Base-by-base conservation (phyloP, 169 alveolate genomes). In the Babesia gibsoni region DNA sequence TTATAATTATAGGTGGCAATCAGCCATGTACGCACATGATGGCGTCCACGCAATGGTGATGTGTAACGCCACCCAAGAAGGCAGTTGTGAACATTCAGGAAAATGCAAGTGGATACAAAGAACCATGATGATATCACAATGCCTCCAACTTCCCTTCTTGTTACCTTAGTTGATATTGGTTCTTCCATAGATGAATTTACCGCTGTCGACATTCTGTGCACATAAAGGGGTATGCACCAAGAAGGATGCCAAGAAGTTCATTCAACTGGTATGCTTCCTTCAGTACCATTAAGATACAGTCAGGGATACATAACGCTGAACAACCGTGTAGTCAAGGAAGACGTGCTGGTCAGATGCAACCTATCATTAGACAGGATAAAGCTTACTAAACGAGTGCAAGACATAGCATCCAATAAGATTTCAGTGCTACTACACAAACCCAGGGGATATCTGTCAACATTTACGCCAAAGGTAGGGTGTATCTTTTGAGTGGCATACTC, bases 401-500 rank as follows among this genome's bases (percentile, higher is more conserved):
- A 16, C 22, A 23, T 56, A 0, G 57, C 37, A 14, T 30, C 63
- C 10, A 45, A 42, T 59, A 69, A 69, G 73, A 42, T 79, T 7
- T 27, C 83, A 9, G 66, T 79, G 6, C 23, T 79, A 12, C 33
- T 79, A 30, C 88, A 79, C 66, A 79, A 79, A 46, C 88, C 88
- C 12, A 56, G 45, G n/a, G 79, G 80, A 8, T 79, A 69, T 37
- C 32, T 70, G 10, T 79, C 88, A 25, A 69, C 78, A 3, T 69
- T 29, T 25, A 58, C 45, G 10, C 58, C 33, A 29, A 54, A 65
- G 25, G 83, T 67, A 37, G 39, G n/a, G 53, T 27, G 23, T n/a
- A 5, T 7, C 39, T 37, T 18, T 0, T 10, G 29, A 6, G 16
- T 14, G 16, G 16, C 29, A 41, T 14, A 18, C 12, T n/a, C 22